Conservation (phyloP, 495 filamentous ascomycete species). For the Viridothelium virens region DNA sequence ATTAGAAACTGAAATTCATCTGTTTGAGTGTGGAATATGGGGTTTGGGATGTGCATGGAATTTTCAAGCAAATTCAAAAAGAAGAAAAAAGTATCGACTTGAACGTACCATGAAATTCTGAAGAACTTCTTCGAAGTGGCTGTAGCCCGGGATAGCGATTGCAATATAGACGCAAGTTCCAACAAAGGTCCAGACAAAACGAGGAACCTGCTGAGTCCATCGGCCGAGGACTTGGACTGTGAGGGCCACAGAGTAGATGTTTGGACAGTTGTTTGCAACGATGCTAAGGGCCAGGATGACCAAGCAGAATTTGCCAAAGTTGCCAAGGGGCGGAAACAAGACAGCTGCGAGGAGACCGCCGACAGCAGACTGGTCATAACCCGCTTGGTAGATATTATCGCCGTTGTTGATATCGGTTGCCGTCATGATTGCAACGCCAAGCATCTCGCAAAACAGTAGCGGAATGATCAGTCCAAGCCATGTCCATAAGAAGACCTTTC, state of each 20-base stretch:
- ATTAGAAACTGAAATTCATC: not conserved
- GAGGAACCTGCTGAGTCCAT: slow-evolving; percentile 59
- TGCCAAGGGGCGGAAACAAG: slow-evolving; percentile 57
- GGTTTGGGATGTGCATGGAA: not conserved
- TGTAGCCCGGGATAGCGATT: slow-evolving; percentile 71
- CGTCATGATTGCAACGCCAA: slow-evolving; percentile 66
- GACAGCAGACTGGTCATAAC: slow-evolving; percentile 54
- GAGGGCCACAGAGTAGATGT: slow-evolving; percentile 74
- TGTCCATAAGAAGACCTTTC: slow-evolving; percentile 59
- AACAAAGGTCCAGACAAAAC: slow-evolving; percentile 68
- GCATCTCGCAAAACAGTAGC: slow-evolving; percentile 69
- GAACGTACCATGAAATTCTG: slow-evolving; percentile 59
- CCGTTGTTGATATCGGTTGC: slow-evolving; percentile 47
- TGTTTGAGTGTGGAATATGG: not conserved
- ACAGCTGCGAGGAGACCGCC: slow-evolving; percentile 66
- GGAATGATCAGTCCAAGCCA: slow-evolving; percentile 64
- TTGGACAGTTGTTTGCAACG: slow-evolving; percentile 82
- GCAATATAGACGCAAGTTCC: slow-evolving; percentile 63
- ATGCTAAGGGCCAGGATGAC: slow-evolving; percentile 72
- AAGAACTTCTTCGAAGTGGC: slow-evolving; percentile 60
- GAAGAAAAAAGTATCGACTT: slow-evolving; percentile 40
- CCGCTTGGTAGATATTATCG: slow-evolving; percentile 48
- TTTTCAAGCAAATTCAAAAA: slow-evolving; percentile 35
- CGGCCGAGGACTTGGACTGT: slow-evolving; percentile 64
- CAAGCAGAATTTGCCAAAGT: slow-evolving; percentile 76